These are phyloP conservation scores for Corchorus olitorius DNA, from an alignment of 345 rosid genomes.

Conservation along the genomic window DNA sequence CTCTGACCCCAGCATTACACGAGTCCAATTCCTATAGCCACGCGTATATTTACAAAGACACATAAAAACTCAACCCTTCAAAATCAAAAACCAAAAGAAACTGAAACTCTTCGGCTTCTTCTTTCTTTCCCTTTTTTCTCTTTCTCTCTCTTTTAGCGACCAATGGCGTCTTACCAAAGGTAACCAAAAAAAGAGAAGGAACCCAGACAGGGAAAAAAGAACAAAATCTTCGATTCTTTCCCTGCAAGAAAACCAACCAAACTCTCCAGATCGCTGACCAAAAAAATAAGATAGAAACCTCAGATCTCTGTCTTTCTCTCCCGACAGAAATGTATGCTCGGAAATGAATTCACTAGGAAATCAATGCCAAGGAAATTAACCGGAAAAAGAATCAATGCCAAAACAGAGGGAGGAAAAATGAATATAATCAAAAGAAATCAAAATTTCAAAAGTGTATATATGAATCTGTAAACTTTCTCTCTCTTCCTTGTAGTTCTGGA, in stretches of 20 bases:
- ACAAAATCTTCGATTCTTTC: slow-evolving; percentile 17
- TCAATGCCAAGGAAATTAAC: slow-evolving; percentile 24
- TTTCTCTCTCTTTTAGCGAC: slow-evolving; percentile 4
- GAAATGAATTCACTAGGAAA: slow-evolving; percentile 9
- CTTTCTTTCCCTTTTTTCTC: neutral
- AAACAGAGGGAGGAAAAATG: neutral
- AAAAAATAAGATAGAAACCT: neutral
- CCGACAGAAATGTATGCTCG: neutral
- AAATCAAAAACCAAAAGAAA: neutral
- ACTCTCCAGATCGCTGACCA: slow-evolving; percentile 29
- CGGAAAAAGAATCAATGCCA: slow-evolving; percentile 23
- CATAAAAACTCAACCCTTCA: neutral
- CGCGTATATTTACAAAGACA: slow-evolving; percentile 31
- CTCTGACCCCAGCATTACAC: slow-evolving; percentile 43
- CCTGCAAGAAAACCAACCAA: slow-evolving; percentile 26
- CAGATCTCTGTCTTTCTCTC: slow-evolving; percentile 21
- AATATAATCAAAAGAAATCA: slow-evolving; percentile 10
- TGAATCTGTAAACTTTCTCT: slow-evolving; percentile 25
- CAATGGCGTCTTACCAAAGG: slow-evolving; percentile 33
- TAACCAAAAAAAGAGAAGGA: too few relatives aligned
- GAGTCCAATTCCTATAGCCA: slow-evolving; percentile 41
- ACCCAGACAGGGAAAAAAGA: neutral
- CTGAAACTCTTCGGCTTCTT: slow-evolving; percentile 19
- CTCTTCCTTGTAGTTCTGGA: slow-evolving; percentile 41
- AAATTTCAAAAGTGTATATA: slow-evolving; percentile 18